These are phyloP conservation scores for Clathrospora elynae DNA, from an alignment of 2,329 filamentous ascomycete species.

Conservation along the genomic window DNA sequence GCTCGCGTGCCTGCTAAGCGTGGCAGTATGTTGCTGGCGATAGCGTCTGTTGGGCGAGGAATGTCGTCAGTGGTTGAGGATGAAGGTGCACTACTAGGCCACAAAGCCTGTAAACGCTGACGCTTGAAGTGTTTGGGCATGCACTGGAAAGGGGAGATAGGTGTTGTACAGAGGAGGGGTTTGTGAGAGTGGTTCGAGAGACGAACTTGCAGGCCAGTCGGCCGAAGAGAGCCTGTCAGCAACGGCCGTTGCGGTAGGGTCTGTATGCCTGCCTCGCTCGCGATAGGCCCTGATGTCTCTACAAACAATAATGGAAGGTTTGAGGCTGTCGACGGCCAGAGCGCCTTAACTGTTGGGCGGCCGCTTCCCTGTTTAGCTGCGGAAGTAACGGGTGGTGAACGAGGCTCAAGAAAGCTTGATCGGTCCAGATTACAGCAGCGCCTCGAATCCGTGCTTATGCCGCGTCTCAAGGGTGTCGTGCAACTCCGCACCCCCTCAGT, in stretches of 20 bases:
- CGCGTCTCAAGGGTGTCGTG: neutral
- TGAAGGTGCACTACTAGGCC: slow-evolving; percentile 18
- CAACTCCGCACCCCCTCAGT: slow-evolving; percentile 10
- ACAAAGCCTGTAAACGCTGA: slow-evolving; percentile 23
- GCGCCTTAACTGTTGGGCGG: slow-evolving; percentile 13
- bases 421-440: neutral
- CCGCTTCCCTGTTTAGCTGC: slow-evolving; percentile 19
- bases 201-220: slow-evolving; percentile 10
- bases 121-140: slow-evolving; percentile 28
- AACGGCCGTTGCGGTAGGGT: slow-evolving; percentile 11
- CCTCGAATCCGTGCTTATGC: neutral
- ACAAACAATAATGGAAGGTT: slow-evolving; percentile 5
- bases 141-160: slow-evolving; percentile 18
- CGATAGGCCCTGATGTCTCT: neutral
- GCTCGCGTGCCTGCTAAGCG: slow-evolving; percentile 24
- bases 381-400: slow-evolving; percentile 5
- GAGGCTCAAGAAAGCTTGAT: neutral
- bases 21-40: slow-evolving; percentile 7
- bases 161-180: slow-evolving; percentile 22
- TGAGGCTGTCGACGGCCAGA: slow-evolving; percentile 10
- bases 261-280: slow-evolving; percentile 8
- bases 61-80: slow-evolving; percentile 39
- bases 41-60: slow-evolving; percentile 23
- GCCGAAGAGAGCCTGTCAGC: neutral
- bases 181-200: slow-evolving; percentile 15